Percentiles rank a stretch among this genome's conserved stretches.
Conservation (phyloP, 164 flowering plant genomes). For the Chimonanthus praecox region DNA sequence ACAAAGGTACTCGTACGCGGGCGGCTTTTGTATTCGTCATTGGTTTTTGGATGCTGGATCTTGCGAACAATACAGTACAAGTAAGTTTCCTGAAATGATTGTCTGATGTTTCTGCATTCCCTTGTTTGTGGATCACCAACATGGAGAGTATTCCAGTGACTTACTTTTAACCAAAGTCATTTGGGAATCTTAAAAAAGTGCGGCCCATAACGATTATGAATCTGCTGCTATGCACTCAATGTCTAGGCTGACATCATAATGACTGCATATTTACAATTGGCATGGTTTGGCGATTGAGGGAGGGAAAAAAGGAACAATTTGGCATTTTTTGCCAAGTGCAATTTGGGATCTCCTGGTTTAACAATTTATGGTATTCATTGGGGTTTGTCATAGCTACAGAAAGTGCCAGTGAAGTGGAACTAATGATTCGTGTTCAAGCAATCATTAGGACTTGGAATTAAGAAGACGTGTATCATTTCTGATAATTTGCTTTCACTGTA, state of each 20-base stretch:
- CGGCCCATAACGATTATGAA: too few relatives aligned
- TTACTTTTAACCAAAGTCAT: too few relatives aligned
- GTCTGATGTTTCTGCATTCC: constrained; percentile 5
- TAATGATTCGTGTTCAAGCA: background rate
- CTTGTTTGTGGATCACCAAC: background rate
- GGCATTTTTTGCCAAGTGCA: background rate
- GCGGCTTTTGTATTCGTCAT: constrained; percentile 82
- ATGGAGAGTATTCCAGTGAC: too few relatives aligned
- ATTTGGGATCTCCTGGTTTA: background rate
- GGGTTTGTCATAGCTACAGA: background rate
- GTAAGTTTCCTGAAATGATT: constrained; percentile 30
- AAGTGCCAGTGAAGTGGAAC: background rate
- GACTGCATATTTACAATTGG: background rate
- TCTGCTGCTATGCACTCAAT: background rate
- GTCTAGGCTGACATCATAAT: background rate
- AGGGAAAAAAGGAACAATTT: too few relatives aligned
- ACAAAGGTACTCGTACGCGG: constrained; percentile 84
- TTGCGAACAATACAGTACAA: constrained; percentile 98
- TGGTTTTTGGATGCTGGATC: constrained; percentile 99
- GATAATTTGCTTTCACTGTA: constrained; percentile 20
- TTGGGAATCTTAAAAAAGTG: too few relatives aligned
- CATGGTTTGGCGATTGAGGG: too few relatives aligned
- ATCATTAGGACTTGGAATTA: background rate
- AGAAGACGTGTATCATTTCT: background rate
- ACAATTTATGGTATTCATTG: background rate